phyloP scores from a whole-genome alignment of 768 basidiomycete genomes.

The Russula emetica region DNA sequence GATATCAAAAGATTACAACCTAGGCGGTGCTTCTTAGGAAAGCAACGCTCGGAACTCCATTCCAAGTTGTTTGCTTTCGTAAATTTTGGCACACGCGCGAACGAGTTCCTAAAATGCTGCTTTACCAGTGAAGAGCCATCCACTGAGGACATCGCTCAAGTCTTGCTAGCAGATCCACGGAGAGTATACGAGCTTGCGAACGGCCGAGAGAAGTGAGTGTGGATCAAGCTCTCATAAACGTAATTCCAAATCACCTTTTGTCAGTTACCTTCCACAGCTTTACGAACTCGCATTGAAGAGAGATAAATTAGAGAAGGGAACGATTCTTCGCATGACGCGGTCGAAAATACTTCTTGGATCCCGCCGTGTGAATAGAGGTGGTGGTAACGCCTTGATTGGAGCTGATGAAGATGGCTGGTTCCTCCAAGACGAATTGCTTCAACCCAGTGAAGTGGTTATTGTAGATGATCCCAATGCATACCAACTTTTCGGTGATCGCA shows the following conservation, averaged over 20 bases:
- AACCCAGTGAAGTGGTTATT: slow-evolving; percentile 67
- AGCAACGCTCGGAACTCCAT: slow-evolving; percentile 55
- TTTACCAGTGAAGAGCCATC: slow-evolving; percentile 86
- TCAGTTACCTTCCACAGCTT: slow-evolving; percentile 75
- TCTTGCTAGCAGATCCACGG: slow-evolving; percentile 62
- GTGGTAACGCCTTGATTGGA: slow-evolving; percentile 36
- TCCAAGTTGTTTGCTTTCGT: slow-evolving; percentile 84
- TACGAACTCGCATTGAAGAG: slow-evolving; percentile 77
- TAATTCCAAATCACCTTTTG: neutral
- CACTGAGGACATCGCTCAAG: slow-evolving; percentile 72
- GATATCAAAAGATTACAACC: slow-evolving; percentile 42
- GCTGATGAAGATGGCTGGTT: slow-evolving; percentile 72
- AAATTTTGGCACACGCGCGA: slow-evolving; percentile 78
- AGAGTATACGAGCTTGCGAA: slow-evolving; percentile 69
- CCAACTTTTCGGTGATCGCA: slow-evolving; percentile 69
- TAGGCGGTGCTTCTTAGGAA: slow-evolving; percentile 59
- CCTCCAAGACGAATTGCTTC: slow-evolving; percentile 62
- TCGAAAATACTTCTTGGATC: slow-evolving; percentile 70
- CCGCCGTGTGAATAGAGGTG: slow-evolving; percentile 49
- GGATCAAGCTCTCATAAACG: neutral
- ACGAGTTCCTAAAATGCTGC: slow-evolving; percentile 78
- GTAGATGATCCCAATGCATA: slow-evolving; percentile 83
- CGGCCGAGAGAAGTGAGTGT: slow-evolving; percentile 59
- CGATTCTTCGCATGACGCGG: slow-evolving; percentile 60
- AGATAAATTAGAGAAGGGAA: slow-evolving; percentile 46